A percentile compares a stretch with the other conserved stretches of the same genome.
Evolutionary conservation across 2,329 filamentous ascomycete genomes (phyloP).

Genomic region (Venturia pyrina): DNA sequence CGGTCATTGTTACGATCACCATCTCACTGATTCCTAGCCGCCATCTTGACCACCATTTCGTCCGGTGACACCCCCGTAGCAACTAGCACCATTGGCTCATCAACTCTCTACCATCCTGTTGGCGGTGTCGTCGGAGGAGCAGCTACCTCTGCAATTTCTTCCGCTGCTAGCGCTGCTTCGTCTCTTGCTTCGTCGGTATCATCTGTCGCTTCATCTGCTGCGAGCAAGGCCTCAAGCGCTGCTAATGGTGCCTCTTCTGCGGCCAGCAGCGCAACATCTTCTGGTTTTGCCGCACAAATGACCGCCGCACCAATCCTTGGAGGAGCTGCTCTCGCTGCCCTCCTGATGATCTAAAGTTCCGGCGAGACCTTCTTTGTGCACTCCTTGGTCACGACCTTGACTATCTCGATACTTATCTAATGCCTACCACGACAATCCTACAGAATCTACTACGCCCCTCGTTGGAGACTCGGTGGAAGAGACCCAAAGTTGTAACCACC

Average conservation of each 20-base stretch:
- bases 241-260: conserved; percentile 3
- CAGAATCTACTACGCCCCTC: neutral
- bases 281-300: conserved; percentile 21
- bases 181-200: neutral
- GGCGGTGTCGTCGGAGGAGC: neutral
- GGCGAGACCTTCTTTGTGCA: neutral
- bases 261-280: conserved; percentile 12
- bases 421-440: neutral
- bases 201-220: conserved; percentile 9
- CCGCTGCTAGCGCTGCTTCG: conserved; percentile 1
- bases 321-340: conserved; percentile 24
- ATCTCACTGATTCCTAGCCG: conserved; percentile 15
- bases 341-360: conserved; percentile 27
- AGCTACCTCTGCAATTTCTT: neutral
- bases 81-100: conserved; percentile 19
- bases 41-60: conserved; percentile 18
- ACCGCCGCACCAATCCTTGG: conserved; percentile 28
- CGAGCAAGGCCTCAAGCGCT: conserved; percentile 12
- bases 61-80: conserved; percentile 18
- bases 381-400: neutral
- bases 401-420: neutral
- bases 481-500: neutral
- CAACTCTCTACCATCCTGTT: conserved; percentile 14
- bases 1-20: neutral
- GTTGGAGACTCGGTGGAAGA: neutral